Conservation (phyloP, 371 early-diverging fungal genomes). For the Mucor lusitanicus region DNA sequence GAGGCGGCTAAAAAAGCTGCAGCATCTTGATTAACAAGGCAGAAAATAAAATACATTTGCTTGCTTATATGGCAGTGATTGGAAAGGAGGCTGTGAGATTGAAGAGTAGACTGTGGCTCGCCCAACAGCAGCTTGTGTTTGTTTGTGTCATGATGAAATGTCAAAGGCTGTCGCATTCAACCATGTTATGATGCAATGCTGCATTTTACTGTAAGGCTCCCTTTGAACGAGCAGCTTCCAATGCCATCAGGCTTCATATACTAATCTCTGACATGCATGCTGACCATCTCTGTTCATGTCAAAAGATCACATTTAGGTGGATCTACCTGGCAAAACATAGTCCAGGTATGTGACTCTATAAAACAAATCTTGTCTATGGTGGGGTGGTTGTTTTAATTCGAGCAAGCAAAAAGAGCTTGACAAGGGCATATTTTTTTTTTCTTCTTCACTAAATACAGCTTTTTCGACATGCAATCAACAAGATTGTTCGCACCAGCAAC, state of each 20-base stretch:
- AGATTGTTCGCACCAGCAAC: constrained; percentile 18
- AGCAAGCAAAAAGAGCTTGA: constrained; percentile 5
- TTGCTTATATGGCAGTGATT: background rate
- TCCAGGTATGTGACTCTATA: background rate
- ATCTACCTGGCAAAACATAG: background rate
- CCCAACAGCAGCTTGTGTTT: too few relatives aligned
- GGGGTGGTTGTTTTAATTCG: background rate
- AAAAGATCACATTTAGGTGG: too few relatives aligned
- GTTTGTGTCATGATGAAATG: too few relatives aligned
- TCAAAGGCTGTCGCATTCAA: too few relatives aligned
- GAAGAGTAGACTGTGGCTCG: too few relatives aligned
- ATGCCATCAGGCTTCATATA: too few relatives aligned
- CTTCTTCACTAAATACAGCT: background rate
- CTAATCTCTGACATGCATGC: too few relatives aligned
- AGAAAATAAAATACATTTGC: background rate
- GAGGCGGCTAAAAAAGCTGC: constrained; percentile 25
- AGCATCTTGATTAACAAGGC: background rate
- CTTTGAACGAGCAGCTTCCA: too few relatives aligned
- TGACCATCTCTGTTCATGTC: too few relatives aligned
- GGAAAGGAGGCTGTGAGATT: too few relatives aligned
- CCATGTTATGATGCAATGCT: too few relatives aligned
- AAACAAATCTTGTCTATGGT: background rate
- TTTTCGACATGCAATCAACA: constrained; percentile 13
- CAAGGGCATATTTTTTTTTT: constrained; percentile 19
- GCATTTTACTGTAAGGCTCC: too few relatives aligned